phyloP scores from a whole-genome alignment of 2,329 filamentous ascomycete species.

The Penicillium palitans region DNA sequence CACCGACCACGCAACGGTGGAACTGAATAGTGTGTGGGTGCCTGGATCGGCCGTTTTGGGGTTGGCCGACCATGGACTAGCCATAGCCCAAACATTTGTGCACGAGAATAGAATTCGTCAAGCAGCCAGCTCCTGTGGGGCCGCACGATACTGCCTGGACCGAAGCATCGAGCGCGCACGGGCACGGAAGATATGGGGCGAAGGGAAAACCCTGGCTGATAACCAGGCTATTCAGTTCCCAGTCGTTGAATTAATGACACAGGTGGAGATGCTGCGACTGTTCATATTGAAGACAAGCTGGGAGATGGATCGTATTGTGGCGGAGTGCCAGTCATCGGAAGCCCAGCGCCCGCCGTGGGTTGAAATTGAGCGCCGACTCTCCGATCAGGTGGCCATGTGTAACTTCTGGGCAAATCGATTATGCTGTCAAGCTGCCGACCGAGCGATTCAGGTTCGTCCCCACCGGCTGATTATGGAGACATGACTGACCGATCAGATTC shows the following conservation, averaged over 20 bases:
- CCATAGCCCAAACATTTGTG: slow-evolving; percentile 65
- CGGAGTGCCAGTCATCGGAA: slow-evolving; percentile 30
- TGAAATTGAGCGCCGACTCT: slow-evolving; percentile 59
- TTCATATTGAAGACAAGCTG: slow-evolving; percentile 62
- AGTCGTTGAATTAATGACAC: slow-evolving; percentile 60
- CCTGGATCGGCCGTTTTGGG: slow-evolving; percentile 52
- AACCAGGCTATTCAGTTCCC: slow-evolving; percentile 67
- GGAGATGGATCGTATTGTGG: slow-evolving; percentile 57
- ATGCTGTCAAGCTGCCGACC: slow-evolving; percentile 61
- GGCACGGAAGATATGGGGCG: slow-evolving; percentile 42
- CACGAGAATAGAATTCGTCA: slow-evolving; percentile 67
- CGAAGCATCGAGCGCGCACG: slow-evolving; percentile 59
- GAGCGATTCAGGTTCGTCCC: slow-evolving; percentile 57
- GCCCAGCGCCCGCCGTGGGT: slow-evolving; percentile 42
- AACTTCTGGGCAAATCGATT: slow-evolving; percentile 65
- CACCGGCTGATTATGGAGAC: not conserved
- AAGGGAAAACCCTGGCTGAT: slow-evolving; percentile 29
- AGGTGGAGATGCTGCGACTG: slow-evolving; percentile 62
- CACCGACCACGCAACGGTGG: too few species aligned
- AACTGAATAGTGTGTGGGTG: too few species aligned
- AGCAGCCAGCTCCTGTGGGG: slow-evolving; percentile 52
- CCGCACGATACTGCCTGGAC: slow-evolving; percentile 61
- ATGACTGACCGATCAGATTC: slow-evolving; percentile 35
- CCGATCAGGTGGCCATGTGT: slow-evolving; percentile 65
- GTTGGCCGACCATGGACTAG: slow-evolving; percentile 54